phyloP scores from a whole-genome alignment of 1,284 basidiomycete genomes.

The Malassezia dermatis region DNA sequence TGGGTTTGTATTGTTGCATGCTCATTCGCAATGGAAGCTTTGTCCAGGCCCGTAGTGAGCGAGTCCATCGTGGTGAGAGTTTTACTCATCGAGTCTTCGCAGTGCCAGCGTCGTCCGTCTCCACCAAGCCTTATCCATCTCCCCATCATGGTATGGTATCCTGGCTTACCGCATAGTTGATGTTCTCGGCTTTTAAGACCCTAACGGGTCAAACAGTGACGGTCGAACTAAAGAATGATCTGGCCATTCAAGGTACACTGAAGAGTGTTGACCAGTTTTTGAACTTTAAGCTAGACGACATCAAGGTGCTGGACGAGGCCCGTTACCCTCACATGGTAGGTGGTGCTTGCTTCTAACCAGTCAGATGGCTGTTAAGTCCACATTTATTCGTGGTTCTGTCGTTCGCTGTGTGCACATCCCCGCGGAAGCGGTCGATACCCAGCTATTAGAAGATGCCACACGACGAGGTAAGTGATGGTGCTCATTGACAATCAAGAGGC shows the following conservation, averaged over 20 bases:
- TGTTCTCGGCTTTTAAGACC: constrained; percentile 98
- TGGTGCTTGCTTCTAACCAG: not conserved
- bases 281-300: constrained; percentile 90
- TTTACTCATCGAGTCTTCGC: not conserved
- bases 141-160: constrained; percentile 5
- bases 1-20: not conserved
- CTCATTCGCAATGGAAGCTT: constrained; percentile 23
- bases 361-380: constrained; percentile 96
- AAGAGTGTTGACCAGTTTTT: constrained; percentile 99
- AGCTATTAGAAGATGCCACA: constrained; percentile 91
- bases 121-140: not conserved
- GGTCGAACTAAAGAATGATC: constrained; percentile 97
- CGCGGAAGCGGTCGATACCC: constrained; percentile 84
- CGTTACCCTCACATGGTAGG: constrained; percentile 93
- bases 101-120: not conserved
- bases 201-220: constrained; percentile 83
- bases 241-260: constrained; percentile 87
- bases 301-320: constrained; percentile 81
- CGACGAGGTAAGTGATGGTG: constrained; percentile 57
- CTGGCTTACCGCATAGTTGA: constrained; percentile 57
- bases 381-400: constrained; percentile 95
- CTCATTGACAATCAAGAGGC: constrained; percentile 5
- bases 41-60: constrained; percentile 25
- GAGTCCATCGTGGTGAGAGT: constrained; percentile 21
- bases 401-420: constrained; percentile 94